Evolutionary conservation across 2,329 filamentous ascomycete species (phyloP).

Genomic region (Neofusicoccum umdonicola): DNA sequence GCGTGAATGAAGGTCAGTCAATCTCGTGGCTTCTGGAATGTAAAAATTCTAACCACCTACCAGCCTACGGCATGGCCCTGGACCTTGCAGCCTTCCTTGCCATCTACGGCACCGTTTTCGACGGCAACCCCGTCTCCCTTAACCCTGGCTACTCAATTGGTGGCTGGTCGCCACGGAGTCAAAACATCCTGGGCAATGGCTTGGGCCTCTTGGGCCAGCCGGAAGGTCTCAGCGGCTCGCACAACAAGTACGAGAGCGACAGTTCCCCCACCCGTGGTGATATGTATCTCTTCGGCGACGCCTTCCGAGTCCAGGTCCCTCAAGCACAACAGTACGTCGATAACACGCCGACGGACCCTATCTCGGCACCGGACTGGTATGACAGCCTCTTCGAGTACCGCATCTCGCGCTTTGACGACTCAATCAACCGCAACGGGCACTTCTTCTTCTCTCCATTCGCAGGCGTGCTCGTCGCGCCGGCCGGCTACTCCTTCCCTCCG

Average conservation of each 20-base stretch:
- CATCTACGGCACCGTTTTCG: slow-evolving; percentile 21
- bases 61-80: slow-evolving; percentile 25
- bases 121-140: slow-evolving; percentile 51
- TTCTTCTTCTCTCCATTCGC: slow-evolving; percentile 55
- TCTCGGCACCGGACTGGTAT: neutral
- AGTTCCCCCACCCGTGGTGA: slow-evolving; percentile 53
- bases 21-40: neutral
- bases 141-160: slow-evolving; percentile 36
- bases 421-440: slow-evolving; percentile 49
- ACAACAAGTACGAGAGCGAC: slow-evolving; percentile 57
- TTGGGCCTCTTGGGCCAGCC: slow-evolving; percentile 47
- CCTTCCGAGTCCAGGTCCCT: slow-evolving; percentile 24
- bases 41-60: neutral
- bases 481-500: slow-evolving; percentile 34
- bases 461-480: slow-evolving; percentile 40
- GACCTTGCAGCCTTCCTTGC: slow-evolving; percentile 34
- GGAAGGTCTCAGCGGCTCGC: slow-evolving; percentile 49
- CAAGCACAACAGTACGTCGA: neutral
- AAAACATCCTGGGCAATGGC: slow-evolving; percentile 36
- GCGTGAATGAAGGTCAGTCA: slow-evolving; percentile 11
- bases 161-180: slow-evolving; percentile 29
- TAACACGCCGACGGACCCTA: neutral
- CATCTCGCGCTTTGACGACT: slow-evolving; percentile 46
- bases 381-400: slow-evolving; percentile 45
- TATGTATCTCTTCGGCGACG: slow-evolving; percentile 52